phyloP scores from a whole-genome alignment of 164 flowering plant genomes.

The Sextonia rubra region DNA sequence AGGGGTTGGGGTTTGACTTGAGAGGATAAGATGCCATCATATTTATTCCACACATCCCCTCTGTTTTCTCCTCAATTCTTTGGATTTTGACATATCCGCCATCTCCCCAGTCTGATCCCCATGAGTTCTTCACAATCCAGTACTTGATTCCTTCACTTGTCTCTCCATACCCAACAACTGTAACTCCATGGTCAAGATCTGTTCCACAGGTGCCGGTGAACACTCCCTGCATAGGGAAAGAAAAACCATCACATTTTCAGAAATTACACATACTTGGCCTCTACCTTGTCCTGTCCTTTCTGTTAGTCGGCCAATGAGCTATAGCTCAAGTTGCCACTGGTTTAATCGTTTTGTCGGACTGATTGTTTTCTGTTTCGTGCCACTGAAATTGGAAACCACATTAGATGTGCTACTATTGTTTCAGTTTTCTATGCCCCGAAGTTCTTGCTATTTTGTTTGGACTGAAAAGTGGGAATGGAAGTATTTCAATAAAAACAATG shows the following conservation, averaged over 20 bases:
- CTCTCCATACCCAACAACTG: conserved; percentile 29
- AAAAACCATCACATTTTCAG: not conserved
- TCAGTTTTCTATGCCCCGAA: not conserved
- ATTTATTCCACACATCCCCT: conserved; percentile 31
- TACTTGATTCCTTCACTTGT: conserved; percentile 20
- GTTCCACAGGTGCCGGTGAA: conserved; percentile 29
- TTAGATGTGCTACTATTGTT: not conserved
- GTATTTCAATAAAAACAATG: too few relatives aligned
- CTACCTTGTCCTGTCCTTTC: not conserved
- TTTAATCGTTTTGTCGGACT: not conserved
- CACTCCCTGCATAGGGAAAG: conserved; percentile 20
- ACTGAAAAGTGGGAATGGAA: too few relatives aligned
- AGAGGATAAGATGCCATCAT: conserved; percentile 27
- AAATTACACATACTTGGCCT: not conserved
- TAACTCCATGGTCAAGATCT: conserved; percentile 29
- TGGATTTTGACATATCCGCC: conserved; percentile 27
- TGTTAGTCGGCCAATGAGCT: not conserved
- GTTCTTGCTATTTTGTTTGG: not conserved
- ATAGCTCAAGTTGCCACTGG: not conserved
- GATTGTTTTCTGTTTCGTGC: not conserved
- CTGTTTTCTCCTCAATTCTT: conserved; percentile 5
- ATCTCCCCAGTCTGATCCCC: conserved; percentile 35
- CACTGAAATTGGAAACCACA: not conserved
- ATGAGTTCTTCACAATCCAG: conserved; percentile 37
- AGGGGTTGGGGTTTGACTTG: conserved; percentile 9